phyloP scores from a whole-genome alignment of 306 rosid species.

The Aeschynomene evenia region DNA sequence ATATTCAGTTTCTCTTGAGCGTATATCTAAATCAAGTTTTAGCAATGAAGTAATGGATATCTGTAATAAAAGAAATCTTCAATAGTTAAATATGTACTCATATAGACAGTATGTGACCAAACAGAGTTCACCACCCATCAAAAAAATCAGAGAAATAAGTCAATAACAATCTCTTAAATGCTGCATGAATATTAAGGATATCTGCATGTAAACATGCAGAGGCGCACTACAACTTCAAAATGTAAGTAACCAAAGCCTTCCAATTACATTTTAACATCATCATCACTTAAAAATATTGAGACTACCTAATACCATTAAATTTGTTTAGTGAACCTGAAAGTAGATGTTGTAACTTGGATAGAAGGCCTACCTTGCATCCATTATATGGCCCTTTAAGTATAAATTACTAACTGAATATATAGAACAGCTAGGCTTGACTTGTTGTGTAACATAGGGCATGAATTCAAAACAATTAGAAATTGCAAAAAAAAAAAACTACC shows the following conservation, averaged over 20 bases:
- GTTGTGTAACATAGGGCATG: background rate
- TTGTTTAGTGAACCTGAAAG: background rate
- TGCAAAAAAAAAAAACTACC: background rate
- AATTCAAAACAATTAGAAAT: background rate
- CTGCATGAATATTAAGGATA: background rate
- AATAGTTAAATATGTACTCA: background rate
- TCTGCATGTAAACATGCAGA: background rate
- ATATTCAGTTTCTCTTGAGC: background rate
- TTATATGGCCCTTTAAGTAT: background rate
- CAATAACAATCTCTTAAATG: background rate
- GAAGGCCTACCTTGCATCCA: background rate
- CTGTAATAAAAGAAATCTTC: background rate
- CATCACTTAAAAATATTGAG: background rate
- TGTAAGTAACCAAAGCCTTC: background rate
- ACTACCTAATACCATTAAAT: background rate
- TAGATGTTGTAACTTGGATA: background rate
- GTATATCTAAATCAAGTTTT: background rate
- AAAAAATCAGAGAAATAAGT: background rate
- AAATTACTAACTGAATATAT: background rate
- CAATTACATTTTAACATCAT: background rate
- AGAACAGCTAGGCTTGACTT: background rate
- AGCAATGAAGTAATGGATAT: background rate
- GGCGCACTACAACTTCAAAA: background rate
- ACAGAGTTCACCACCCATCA: background rate
- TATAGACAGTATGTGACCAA: background rate